Base-by-base conservation (phyloP, 2,329 filamentous ascomycete genomes). In the Cryoendolithus antarcticus region DNA sequence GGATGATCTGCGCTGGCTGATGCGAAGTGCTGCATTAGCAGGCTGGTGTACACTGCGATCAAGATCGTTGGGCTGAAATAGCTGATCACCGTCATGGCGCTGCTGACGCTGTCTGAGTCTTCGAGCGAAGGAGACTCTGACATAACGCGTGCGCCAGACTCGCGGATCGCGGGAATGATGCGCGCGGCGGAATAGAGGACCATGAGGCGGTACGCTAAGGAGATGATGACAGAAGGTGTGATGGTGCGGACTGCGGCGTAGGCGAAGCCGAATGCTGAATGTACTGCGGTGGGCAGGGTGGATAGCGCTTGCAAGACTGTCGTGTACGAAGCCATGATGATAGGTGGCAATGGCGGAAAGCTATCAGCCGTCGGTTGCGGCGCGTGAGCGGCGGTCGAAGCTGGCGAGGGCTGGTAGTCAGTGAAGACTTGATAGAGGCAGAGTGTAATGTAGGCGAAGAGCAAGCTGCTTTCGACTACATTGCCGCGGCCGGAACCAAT, bases 341-440 rank as follows among this genome's bases (percentile, higher is more conserved):
- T 86, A 1, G 91, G 91, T 9, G 91, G 91, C 32, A 98, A 71
- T n/a, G 91, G 91, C 30, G 91, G 91, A 45, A 96, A 91, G 19
- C 93, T 88, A n/a, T 83, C 78, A 44, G 93, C 82, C 9, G 74
- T 57, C 9, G 71, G 64, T 10, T 65, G 63, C 3, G 69, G 62
- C 10, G 61, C 59, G 10, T 61, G 59, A 24, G 76, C 71, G 27
- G 71, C 66, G 21, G 72, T 67, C 9, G 62, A 27, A 27, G 24
- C 24, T 27, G 24, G 24, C 4, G 83, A 88, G 3, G 91, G 86
- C 50, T 89, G 77, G 63, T 96, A 96, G 63, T 98, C 91, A 53
- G 91, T 98, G 62, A 96, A 96, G 61, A 96, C 96, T 62, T 98
- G 91, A 65, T 96, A 98, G 56, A 96, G 83, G 67, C 89, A 96